Evolutionary conservation across 2,329 filamentous ascomycete species (phyloP).

Genomic region (Xylaria sp.): DNA sequence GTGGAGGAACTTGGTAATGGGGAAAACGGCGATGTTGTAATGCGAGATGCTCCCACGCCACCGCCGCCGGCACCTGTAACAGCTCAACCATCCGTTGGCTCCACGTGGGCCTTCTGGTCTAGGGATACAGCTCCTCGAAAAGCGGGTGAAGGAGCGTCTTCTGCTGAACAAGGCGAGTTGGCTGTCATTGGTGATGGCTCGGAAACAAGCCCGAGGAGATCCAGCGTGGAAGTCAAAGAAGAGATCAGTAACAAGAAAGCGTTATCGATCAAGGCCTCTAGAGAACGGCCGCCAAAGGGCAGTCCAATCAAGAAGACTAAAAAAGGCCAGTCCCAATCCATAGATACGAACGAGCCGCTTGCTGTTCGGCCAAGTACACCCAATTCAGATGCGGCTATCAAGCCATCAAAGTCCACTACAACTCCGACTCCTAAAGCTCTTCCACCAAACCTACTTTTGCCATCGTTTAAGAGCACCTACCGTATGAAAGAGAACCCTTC

Average conservation of each 20-base stretch:
- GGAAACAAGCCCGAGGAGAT: conserved; percentile 63
- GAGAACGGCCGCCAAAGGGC: conserved; percentile 46
- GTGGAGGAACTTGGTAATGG: conserved; percentile 44
- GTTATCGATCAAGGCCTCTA: conserved; percentile 44
- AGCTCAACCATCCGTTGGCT: conserved; percentile 61
- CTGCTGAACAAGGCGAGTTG: conserved; percentile 60
- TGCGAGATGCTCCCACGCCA: conserved; percentile 55
- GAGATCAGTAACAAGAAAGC: conserved; percentile 49
- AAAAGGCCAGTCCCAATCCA: conserved; percentile 57
- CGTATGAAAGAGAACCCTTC: conserved; percentile 73
- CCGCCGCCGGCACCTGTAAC: conserved; percentile 38
- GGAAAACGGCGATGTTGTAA: conserved; percentile 54
- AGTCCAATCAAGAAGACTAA: conserved; percentile 56
- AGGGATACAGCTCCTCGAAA: conserved; percentile 60
- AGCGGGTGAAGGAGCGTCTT: conserved; percentile 44
- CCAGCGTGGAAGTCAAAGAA: conserved; percentile 57
- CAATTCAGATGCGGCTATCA: conserved; percentile 47
- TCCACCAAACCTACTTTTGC: conserved; percentile 72
- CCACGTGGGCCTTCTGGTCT: conserved; percentile 86
- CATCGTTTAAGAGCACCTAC: conserved; percentile 76
- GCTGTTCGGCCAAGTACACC: conserved; percentile 51
- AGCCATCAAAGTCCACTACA: conserved; percentile 48
- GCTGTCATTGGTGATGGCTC: conserved; percentile 68
- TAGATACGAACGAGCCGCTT: conserved; percentile 57
- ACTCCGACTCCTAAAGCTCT: conserved; percentile 52